Base-by-base conservation (phyloP, 805 yeast species). In the Myxozyma mucilagina region DNA sequence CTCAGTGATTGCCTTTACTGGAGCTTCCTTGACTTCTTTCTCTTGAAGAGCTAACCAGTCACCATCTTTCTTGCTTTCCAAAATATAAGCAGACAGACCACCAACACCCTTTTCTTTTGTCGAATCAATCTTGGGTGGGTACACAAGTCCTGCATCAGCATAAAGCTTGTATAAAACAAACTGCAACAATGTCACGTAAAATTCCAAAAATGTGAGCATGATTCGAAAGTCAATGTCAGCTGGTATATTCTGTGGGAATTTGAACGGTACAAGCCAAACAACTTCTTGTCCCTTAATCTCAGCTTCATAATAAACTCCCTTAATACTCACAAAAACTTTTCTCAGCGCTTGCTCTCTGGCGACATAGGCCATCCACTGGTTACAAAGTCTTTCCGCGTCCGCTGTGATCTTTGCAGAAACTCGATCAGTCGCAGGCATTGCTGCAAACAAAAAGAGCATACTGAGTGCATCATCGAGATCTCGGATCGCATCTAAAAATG, bases 281-380 rank as follows among this genome's bases (percentile, higher is more conserved):
- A 94, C 82, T 67, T 90, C 96, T 75, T 91, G 97, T 67, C 99
- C 99, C 74, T 83, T 86, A 50, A 94, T 85, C 64, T 74, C 83
- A 38, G 97, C 98, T 74, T 91, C 90, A 73, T 93, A 94, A 76
- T 94, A 94, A 16, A 93, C 96, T 78, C 99, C 99, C 76, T 94
- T 94, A 72, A 94, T 93, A 52, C 96, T 88, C 42, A 94, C 97
- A 77, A 94, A 94, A 14, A 91, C 97, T 74, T 93, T 94, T 68
- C 86, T 84, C 68, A 94, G 77, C 39, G 85, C 78, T 70, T 91
- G 82, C 74, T 93, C 96, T 69, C 86, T 86, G 13, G 98, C 90
- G 59, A 93, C 87, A 73, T 81, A 93, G 0, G 98, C 98, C 74
- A 88, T 81, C 98, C 99, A 94, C 75, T 94, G 96, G 75, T 89